A percentile compares a stretch with the other conserved stretches of the same genome.
Conservation (phyloP, 192 early-diverging fungal genomes). For the Oehlia diaphana region DNA sequence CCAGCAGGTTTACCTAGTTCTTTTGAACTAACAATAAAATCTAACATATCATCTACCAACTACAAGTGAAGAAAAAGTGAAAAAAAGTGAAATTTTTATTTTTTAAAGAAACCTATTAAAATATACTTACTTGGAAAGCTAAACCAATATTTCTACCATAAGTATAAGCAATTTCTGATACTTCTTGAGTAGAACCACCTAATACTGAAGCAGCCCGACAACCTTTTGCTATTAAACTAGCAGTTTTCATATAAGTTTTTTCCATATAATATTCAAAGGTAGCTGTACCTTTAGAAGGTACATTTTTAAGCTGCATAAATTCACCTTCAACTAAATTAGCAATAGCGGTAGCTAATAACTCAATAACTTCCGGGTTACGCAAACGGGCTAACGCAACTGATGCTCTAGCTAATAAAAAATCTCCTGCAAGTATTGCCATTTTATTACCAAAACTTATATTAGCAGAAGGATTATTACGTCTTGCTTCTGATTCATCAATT, state of each 20-base stretch:
- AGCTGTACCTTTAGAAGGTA: conserved; percentile 25
- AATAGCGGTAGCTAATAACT: conserved; percentile 90
- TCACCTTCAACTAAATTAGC: conserved; percentile 95
- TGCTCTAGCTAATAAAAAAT: conserved; percentile 91
- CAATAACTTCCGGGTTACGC: conserved; percentile 89
- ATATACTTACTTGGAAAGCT: conserved; percentile 82
- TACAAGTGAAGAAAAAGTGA: conserved; percentile 34
- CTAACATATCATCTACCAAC: conserved; percentile 89
- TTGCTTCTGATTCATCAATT: conserved; percentile 69
- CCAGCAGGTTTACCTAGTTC: conserved; percentile 90
- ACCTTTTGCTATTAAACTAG: conserved; percentile 90
- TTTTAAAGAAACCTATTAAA: no score
- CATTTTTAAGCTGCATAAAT: conserved; percentile 85
- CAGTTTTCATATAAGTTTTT: conserved; percentile 96
- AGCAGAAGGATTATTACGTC: conserved; percentile 74
- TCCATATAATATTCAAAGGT: conserved; percentile 92
- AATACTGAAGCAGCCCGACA: conserved; percentile 85
- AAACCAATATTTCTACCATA: conserved; percentile 90
- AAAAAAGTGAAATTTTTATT: not conserved
- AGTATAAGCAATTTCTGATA: conserved; percentile 78
- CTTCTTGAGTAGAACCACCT: conserved; percentile 69
- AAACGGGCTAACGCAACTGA: conserved; percentile 88
- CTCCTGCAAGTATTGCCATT: conserved; percentile 92
- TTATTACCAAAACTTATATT: conserved; percentile 95
- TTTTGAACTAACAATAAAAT: conserved; percentile 76